These are phyloP conservation scores for Alternaria ethzedia DNA, from an alignment of 2,329 filamentous ascomycete species.

Conservation along the genomic window DNA sequence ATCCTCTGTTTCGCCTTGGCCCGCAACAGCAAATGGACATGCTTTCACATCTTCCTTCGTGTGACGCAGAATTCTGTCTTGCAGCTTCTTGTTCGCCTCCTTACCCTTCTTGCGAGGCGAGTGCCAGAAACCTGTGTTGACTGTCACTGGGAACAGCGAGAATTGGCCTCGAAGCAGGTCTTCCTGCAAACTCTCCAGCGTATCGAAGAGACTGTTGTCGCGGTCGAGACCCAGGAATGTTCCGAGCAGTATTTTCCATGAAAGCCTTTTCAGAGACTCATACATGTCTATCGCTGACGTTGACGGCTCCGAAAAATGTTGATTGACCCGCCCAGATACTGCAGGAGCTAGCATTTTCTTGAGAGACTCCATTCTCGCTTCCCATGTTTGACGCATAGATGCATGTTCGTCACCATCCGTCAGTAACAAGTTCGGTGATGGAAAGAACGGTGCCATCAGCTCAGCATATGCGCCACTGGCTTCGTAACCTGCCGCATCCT, in stretches of 20 bases:
- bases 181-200: neutral
- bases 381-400: neutral
- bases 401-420: neutral
- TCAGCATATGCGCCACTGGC: neutral
- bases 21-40: neutral
- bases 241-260: neutral
- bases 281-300: neutral
- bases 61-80: neutral
- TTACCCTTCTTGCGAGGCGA: conserved; percentile 1
- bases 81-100: neutral
- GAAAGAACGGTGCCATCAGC: neutral
- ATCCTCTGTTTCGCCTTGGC: neutral
- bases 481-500: neutral
- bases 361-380: neutral
- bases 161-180: neutral
- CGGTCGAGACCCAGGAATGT: neutral
- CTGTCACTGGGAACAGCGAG: neutral
- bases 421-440: neutral
- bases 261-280: neutral
- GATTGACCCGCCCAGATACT: neutral
- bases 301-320: neutral
- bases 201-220: neutral
- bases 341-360: neutral
- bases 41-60: neutral
- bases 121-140: neutral